Conservation (phyloP, 1,139 yeast species). For the Geotrichum histeridarum region DNA sequence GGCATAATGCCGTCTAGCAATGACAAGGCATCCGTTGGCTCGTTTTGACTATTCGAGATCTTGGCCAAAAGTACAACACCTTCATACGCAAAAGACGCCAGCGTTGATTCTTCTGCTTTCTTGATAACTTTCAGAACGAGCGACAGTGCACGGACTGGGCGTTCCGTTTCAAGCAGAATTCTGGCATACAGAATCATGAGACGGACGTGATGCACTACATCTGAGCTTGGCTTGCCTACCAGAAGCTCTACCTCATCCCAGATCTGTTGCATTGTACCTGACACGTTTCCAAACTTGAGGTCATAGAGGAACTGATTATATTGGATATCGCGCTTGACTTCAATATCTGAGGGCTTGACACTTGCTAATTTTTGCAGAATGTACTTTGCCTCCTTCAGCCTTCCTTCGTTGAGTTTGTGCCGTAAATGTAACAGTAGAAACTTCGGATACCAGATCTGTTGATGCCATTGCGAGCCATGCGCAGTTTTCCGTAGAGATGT, state of each 20-base stretch:
- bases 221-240: constrained; percentile 19
- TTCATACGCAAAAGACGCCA: constrained; percentile 27
- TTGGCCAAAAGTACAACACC: constrained; percentile 27
- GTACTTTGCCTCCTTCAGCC: constrained; percentile 21
- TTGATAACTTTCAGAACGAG: constrained; percentile 23
- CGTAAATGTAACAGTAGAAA: constrained; percentile 21
- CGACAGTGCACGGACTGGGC: constrained; percentile 27
- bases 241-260: constrained; percentile 19
- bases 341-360: constrained; percentile 19
- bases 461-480: constrained; percentile 21
- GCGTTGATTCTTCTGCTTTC: constrained; percentile 25
- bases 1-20: constrained; percentile 31
- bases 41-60: constrained; percentile 24
- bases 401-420: constrained; percentile 21
- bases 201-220: constrained; percentile 26
- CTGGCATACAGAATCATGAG: constrained; percentile 27
- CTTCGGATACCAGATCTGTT: constrained; percentile 28
- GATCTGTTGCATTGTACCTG: constrained; percentile 21
- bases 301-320: constrained; percentile 22
- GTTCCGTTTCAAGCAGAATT: constrained; percentile 22
- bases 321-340: constrained; percentile 10
- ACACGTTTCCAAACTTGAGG: constrained; percentile 21
- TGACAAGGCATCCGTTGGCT: constrained; percentile 26
- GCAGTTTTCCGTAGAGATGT: constrained; percentile 17
- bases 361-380: constrained; percentile 23